Percentiles rank a stretch among this genome's conserved stretches.
Evolutionary conservation across 345 rosid species (phyloP).

Genomic region (Sisymbrium altissimum): DNA sequence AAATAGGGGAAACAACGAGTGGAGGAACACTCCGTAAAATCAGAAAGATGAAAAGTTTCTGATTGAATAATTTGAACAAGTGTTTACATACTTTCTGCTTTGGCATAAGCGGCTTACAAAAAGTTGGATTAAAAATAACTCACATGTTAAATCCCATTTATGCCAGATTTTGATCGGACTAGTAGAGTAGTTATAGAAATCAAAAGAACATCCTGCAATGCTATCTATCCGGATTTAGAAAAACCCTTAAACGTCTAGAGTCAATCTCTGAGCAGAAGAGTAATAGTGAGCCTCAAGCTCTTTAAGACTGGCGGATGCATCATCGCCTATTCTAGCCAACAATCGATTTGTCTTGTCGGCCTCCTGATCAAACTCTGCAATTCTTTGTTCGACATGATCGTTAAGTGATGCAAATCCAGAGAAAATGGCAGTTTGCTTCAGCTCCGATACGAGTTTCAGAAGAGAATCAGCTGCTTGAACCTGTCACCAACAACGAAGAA

Average conservation of each 20-base stretch:
- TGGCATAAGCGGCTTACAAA: neutral
- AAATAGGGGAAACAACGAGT: neutral
- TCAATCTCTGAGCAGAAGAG: conserved; percentile 57
- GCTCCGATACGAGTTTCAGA: conserved; percentile 77
- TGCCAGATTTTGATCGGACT: neutral
- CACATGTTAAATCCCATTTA: neutral
- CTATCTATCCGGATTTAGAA: neutral
- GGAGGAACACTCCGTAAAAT: neutral
- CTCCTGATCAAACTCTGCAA: conserved; percentile 53
- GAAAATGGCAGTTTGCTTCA: conserved; percentile 86
- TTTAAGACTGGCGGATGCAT: conserved; percentile 86
- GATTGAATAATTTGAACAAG: neutral
- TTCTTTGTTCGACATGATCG: conserved; percentile 81
- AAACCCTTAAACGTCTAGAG: conserved; percentile 19
- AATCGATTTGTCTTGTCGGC: conserved; percentile 60
- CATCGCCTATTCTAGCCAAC: conserved; percentile 72
- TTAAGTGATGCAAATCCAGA: conserved; percentile 93
- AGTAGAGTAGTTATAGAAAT: neutral
- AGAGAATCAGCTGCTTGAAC: conserved; percentile 91
- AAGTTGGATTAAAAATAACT: neutral
- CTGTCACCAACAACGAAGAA: conserved; percentile 34
- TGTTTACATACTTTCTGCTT: neutral
- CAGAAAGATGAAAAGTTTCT: no score
- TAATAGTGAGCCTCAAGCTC: conserved; percentile 80
- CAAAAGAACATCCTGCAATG: neutral